Evolutionary conservation across 352 stramenopile species (phyloP).

Genomic region (Globisporangium nodosum): DNA sequence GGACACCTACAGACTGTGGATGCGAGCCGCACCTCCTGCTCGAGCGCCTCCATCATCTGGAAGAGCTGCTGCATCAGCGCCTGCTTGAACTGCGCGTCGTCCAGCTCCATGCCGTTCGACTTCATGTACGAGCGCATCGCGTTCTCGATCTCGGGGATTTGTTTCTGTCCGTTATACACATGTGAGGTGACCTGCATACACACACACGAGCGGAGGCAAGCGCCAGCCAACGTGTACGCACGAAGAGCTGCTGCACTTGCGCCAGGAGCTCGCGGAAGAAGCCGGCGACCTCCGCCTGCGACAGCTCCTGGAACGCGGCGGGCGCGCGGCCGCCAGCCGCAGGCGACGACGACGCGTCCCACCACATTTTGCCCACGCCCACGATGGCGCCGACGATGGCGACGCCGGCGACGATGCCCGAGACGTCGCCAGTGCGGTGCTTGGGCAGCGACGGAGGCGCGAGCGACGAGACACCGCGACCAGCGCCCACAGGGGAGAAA

Average conservation of each 20-base stretch:
- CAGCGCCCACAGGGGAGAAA: not conserved
- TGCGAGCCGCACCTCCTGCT: constrained; percentile 27
- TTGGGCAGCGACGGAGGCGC: constrained; percentile 6
- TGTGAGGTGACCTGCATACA: not conserved
- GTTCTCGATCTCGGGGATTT: constrained; percentile 63
- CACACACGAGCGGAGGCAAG: not conserved
- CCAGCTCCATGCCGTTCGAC: constrained; percentile 57
- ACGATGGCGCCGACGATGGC: constrained; percentile 61
- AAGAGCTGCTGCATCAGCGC: constrained; percentile 69
- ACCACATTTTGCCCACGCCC: constrained; percentile 84
- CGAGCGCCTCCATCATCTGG: constrained; percentile 62
- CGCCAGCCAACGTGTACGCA: constrained; percentile 15
- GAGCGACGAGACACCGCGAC: constrained; percentile 5
- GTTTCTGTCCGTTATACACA: constrained; percentile 22
- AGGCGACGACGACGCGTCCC: constrained; percentile 54
- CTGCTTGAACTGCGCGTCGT: constrained; percentile 72
- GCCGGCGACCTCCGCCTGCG: constrained; percentile 45
- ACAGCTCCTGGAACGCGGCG: constrained; percentile 43
- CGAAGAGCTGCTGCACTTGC: constrained; percentile 60
- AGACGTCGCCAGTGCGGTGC: constrained; percentile 46
- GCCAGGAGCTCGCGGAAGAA: constrained; percentile 74
- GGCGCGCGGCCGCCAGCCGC: constrained; percentile 4
- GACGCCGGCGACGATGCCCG: constrained; percentile 59
- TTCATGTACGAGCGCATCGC: constrained; percentile 61
- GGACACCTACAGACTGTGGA: too few species aligned